These are phyloP conservation scores for Globisporangium viniferum DNA, from an alignment of 352 stramenopile genomes.

Conservation along the genomic window DNA sequence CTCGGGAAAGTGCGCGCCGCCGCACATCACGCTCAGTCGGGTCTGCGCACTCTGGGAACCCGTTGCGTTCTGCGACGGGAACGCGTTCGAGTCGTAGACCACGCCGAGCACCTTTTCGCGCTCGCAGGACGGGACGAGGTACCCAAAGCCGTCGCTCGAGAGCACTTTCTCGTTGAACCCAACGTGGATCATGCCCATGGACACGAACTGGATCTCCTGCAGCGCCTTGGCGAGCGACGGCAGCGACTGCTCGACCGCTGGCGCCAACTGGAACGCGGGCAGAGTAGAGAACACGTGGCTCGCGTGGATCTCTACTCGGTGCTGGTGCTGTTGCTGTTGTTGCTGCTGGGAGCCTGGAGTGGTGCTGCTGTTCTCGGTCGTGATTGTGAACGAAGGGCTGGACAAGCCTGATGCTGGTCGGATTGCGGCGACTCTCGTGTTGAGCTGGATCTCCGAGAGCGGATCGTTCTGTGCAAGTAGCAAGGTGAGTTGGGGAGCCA, in stretches of 20 bases:
- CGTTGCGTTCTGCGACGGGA: constrained; percentile 70
- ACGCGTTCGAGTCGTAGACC: constrained; percentile 88
- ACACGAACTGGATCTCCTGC: constrained; percentile 67
- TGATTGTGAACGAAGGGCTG: constrained; percentile 33
- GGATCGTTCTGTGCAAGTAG: constrained; percentile 24
- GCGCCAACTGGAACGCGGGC: constrained; percentile 54
- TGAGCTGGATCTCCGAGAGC: constrained; percentile 40
- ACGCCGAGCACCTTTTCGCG: constrained; percentile 73
- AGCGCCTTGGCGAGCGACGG: constrained; percentile 53
- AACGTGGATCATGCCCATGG: constrained; percentile 83
- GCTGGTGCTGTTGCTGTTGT: constrained; percentile 13
- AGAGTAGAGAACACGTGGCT: constrained; percentile 80
- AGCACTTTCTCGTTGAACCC: constrained; percentile 64
- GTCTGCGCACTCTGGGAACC: constrained; percentile 35
- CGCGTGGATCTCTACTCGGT: constrained; percentile 38
- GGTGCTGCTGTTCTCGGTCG: constrained; percentile 30
- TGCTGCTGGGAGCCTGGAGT: constrained; percentile 23
- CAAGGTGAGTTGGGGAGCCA: background rate
- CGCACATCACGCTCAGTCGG: constrained; percentile 81
- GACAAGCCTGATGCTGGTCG: constrained; percentile 1
- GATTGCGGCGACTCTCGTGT: constrained; percentile 33
- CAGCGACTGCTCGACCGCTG: constrained; percentile 34
- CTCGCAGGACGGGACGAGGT: constrained; percentile 76
- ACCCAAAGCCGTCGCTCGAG: constrained; percentile 74
- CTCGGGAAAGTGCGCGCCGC: constrained; percentile 72